phyloP scores from a whole-genome alignment of 495 filamentous ascomycete genomes.

The Hypoxylon intermedium region DNA sequence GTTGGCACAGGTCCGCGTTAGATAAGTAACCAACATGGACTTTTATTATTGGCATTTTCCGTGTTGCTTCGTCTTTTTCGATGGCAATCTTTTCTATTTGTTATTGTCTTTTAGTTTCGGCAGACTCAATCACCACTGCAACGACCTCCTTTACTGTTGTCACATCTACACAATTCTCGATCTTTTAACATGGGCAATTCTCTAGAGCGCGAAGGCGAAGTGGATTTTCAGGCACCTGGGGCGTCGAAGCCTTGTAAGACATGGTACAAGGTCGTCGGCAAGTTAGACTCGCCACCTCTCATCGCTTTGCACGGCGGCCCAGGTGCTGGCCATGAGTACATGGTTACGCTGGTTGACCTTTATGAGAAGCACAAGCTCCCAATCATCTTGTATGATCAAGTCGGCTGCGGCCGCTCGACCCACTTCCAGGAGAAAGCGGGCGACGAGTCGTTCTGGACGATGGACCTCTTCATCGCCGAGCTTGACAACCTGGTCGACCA shows the following conservation, averaged over 20 bases:
- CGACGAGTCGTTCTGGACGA: constrained; percentile 55
- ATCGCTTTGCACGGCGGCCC: constrained; percentile 56
- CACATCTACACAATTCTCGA: too few species aligned
- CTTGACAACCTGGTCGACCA: constrained; percentile 54
- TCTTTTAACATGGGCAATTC: too few species aligned
- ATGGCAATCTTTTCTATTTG: too few species aligned
- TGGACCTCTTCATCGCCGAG: constrained; percentile 56
- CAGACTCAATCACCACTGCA: too few species aligned
- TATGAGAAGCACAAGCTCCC: constrained; percentile 32
- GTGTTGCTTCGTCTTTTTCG: too few species aligned
- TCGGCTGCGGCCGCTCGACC: constrained; percentile 57
- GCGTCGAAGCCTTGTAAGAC: constrained; percentile 45
- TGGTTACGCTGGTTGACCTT: neutral
- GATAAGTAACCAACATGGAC: too few species aligned
- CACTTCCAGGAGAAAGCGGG: constrained; percentile 50
- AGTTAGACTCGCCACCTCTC: constrained; percentile 36
- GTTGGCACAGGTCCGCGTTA: too few species aligned
- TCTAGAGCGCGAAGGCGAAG: neutral
- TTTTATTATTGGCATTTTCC: too few species aligned
- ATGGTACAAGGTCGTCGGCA: constrained; percentile 44
- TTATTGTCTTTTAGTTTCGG: too few species aligned
- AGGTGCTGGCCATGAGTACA: constrained; percentile 50
- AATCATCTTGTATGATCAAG: constrained; percentile 60
- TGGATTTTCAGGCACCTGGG: neutral
- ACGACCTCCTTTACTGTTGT: too few species aligned